Base-by-base conservation (phyloP, 768 basidiomycete genomes). In the Gloeophyllum trabeum region DNA sequence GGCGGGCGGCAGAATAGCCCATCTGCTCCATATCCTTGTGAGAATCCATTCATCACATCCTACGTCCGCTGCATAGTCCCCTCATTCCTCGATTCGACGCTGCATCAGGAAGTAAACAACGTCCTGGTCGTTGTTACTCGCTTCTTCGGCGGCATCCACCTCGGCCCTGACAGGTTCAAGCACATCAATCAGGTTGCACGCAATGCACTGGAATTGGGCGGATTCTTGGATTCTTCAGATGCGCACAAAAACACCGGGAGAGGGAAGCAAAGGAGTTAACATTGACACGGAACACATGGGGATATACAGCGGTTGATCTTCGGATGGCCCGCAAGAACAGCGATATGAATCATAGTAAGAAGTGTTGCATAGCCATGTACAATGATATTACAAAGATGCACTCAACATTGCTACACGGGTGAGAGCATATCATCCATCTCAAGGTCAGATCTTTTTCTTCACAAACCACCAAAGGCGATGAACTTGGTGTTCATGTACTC, bases 141-240 rank as follows among this genome's bases (percentile, higher is more conserved):
- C 28, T 94, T 89, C 62, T 97, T 86, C 54, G 94, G 94, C 12
- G 94, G 94, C 1, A 81, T 84, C 10, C 85, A 88, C 47, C 69
- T 99, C 1, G 93, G 90, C 3, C 80, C 91, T 1, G 92, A 93
- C 55, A 66, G 84, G 25, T 89, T 83, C 61, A 85, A 86, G 55
- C 89, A 94, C 52, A 98, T 99, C 59, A 97, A 94, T 54, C 88
- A 93, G 56, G 90, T 90, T 3, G 94, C 93, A 1, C 73, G 94
- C 18, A 87, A 89, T 52, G 92, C 93, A 1, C 67, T 98, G 4
- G 88, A 94, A 35, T 48, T 79, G 1, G 94, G 86, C 6, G 92
- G 93, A 0, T 90, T 97, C 56, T 61, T 98, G 24, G 84, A 87
- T 34, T 61, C 54, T 6, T 51, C 51, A 13, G 72, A 68, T 16